Evolutionary conservation across 176 grass and related monocot species (phyloP), one percentile per base, ranked within the genome.

Genomic region (Triticum timopheevii): DNA sequence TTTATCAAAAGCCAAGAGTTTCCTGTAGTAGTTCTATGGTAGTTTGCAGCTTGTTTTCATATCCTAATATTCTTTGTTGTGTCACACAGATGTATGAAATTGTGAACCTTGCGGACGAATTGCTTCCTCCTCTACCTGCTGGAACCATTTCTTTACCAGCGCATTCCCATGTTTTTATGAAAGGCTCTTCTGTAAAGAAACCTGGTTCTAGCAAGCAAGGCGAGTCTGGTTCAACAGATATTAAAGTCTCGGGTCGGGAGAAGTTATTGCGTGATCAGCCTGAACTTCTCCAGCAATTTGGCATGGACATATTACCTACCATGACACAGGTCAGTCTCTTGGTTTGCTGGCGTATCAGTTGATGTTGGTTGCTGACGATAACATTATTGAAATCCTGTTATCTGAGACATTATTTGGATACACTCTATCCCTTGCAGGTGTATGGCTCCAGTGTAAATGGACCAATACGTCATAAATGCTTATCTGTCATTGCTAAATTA

Each of bases 241-340:
- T 54, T 88, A 87, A 94, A 79, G 52, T 73, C 30, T 91, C 95
- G 77, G 85, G 87, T n/a, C 85, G 75, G 70, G 92, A 92, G 85
- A 97, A 95, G 82, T 87, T 97, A 90, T 73, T 97, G 58, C 70
- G 54, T 77, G 92, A 95, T 38, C 95, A 97, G 79, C 95, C 95
- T 83, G 95, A 97, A 83, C 95, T 97, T 85, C 84, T 97, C 3
- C 86, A 93, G 77, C 92, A 97, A 81, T 97, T 97, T 89, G 92
- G 90, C 76, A 91, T 91, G 84, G 92, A 97, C 47, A 81, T 97
- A 67, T 90, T 97, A 77, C 92, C 95, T 88, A 89, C 87, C 39
- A 82, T 97, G 86, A 93, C 82, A 79, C 92, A 97, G 90, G 95
- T 97, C 45, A 64, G 61, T 56, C 30, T 82, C 42, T 19, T 69